Conservation (phyloP, 2,329 filamentous ascomycete species). For the Triangularia setosa region DNA sequence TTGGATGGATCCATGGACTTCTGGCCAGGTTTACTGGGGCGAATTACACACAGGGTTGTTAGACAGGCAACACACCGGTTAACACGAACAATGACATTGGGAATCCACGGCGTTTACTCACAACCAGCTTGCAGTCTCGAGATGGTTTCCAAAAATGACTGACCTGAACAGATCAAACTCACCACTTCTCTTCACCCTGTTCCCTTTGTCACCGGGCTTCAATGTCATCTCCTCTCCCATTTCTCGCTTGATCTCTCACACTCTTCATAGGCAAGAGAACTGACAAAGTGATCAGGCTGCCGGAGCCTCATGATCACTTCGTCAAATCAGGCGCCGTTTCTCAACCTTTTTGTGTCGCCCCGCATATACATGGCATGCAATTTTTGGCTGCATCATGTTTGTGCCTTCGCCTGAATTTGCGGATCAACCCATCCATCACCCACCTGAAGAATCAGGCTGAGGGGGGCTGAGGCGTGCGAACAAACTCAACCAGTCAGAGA, state of each 20-base stretch:
- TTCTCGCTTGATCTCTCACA: background rate
- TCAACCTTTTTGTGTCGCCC: background rate
- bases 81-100: background rate
- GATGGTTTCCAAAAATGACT: background rate
- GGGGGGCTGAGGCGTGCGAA: background rate
- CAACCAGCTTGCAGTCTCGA: background rate
- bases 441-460: background rate
- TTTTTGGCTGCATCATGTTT: background rate
- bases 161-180: background rate
- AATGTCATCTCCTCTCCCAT: background rate
- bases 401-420: background rate
- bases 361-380: background rate
- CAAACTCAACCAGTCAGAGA: background rate
- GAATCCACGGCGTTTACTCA: background rate
- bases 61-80: background rate
- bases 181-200: background rate
- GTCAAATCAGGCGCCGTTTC: background rate
- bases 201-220: background rate
- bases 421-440: background rate
- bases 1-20: background rate
- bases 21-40: background rate
- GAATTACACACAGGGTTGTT: background rate
- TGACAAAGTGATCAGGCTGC: background rate
- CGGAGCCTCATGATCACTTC: background rate
- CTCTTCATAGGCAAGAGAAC: background rate